Conservation (phyloP, 2,329 filamentous ascomycete genomes). For the Fusarium concolor region DNA sequence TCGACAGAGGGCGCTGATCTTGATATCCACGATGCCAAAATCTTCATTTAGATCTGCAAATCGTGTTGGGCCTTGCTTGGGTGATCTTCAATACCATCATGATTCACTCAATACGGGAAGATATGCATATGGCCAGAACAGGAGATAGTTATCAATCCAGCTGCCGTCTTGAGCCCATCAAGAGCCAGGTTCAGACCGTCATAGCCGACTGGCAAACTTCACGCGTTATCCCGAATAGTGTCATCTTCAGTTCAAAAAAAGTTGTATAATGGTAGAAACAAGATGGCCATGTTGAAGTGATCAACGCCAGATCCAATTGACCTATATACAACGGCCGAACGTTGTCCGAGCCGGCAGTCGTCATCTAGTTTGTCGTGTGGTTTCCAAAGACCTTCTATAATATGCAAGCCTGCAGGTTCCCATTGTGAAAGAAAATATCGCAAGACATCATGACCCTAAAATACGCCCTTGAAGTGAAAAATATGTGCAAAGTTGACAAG, state of each 20-base stretch:
- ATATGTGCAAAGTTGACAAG: conserved; percentile 43
- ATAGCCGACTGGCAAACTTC: neutral
- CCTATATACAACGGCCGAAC: conserved; percentile 47
- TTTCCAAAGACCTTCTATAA: conserved; percentile 52
- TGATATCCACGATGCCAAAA: conserved; percentile 9
- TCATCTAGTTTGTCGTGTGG: conserved; percentile 47
- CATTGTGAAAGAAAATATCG: conserved; percentile 44
- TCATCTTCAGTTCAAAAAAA: neutral
- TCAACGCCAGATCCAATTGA: conserved; percentile 45
- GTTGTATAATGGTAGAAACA: conserved; percentile 20
- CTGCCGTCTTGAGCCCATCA: neutral
- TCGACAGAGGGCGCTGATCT: conserved; percentile 22
- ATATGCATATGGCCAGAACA: neutral
- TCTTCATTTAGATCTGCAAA: neutral
- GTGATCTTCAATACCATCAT: neutral
- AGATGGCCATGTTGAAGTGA: conserved; percentile 38
- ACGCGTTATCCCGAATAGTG: neutral
- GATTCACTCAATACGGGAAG: neutral
- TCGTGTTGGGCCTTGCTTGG: conserved; percentile 1
- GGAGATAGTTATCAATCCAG: neutral
- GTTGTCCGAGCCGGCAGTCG: conserved; percentile 42
- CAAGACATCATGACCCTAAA: conserved; percentile 49
- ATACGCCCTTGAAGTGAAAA: conserved; percentile 46
- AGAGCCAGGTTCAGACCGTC: neutral
- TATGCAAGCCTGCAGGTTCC: conserved; percentile 50